Evolutionary conservation across 768 basidiomycete genomes (phyloP).

Genomic region (Fistulinella prunicolor): DNA sequence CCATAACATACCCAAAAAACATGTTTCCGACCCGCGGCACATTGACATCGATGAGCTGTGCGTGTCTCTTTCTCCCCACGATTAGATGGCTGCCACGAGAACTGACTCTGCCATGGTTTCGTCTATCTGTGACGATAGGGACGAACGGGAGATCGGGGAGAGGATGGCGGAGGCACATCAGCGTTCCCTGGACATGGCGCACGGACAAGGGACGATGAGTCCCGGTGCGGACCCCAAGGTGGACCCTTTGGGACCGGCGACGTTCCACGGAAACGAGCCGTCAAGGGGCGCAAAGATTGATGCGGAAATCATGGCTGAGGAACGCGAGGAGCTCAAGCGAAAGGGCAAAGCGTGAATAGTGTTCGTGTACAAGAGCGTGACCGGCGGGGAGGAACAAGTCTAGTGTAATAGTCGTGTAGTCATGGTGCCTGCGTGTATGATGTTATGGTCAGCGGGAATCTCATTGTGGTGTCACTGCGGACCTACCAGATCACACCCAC

Average conservation of each 20-base stretch:
- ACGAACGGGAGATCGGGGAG: conserved; percentile 43
- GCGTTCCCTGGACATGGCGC: conserved; percentile 27
- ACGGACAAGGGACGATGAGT: conserved; percentile 26
- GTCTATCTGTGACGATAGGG: conserved; percentile 25
- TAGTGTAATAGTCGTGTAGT: neutral
- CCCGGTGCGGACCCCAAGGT: conserved; percentile 31
- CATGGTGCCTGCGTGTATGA: neutral
- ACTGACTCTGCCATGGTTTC: neutral
- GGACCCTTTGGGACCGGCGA: conserved; percentile 49
- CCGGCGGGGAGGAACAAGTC: neutral
- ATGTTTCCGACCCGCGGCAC: conserved; percentile 35
- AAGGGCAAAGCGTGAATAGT: conserved; percentile 38
- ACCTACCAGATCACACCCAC: no score
- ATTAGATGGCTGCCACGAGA: neutral
- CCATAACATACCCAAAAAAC: conserved; percentile 25
- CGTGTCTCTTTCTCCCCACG: neutral
- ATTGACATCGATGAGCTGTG: conserved; percentile 33
- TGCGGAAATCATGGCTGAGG: conserved; percentile 51
- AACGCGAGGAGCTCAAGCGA: conserved; percentile 43
- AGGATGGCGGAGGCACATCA: conserved; percentile 34
- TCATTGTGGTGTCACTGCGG: neutral
- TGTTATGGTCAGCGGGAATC: neutral
- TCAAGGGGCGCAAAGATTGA: conserved; percentile 59
- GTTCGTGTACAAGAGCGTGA: no score
- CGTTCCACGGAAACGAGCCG: conserved; percentile 54